phyloP scores from a whole-genome alignment of 139 green algal species.

The Chlorella sp. region DNA sequence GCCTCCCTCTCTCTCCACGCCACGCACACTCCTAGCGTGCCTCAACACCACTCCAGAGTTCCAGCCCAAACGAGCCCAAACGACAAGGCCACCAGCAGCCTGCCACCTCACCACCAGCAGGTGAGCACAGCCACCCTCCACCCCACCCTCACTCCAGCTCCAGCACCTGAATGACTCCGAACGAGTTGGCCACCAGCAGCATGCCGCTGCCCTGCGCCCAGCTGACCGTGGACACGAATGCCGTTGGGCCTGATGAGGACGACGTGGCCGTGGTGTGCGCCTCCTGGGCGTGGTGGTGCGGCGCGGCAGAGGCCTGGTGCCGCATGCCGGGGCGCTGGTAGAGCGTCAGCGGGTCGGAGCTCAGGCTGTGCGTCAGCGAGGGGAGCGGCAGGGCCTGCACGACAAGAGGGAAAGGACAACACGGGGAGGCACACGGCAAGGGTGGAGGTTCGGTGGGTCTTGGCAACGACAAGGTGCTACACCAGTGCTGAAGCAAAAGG shows the following conservation, averaged over 20 bases:
- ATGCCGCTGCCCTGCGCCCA: conserved; percentile 26
- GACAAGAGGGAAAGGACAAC: no score
- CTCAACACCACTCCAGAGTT: no score
- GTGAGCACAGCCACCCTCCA: background rate
- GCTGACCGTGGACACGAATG: conserved; percentile 36
- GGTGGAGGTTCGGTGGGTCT: background rate
- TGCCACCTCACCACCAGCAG: no score
- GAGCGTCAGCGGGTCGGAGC: no score
- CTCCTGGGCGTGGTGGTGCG: background rate
- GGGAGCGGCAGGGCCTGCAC: background rate
- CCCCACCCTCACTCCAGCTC: conserved; percentile 5
- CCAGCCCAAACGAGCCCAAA: no score
- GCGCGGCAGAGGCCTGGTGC: background rate
- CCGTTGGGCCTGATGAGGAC: background rate
- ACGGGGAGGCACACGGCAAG: background rate
- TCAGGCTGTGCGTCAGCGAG: background rate
- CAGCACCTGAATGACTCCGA: conserved; percentile 26
- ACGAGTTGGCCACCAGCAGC: conserved; percentile 37
- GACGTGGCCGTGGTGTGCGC: background rate
- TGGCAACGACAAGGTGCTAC: background rate
- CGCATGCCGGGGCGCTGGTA: no score
- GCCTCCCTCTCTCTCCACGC: no score
- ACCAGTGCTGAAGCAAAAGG: background rate
- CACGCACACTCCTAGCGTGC: no score
- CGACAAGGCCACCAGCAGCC: no score